Base-by-base conservation (phyloP, 352 stramenopile genomes). In the Pythium aristosporum region DNA sequence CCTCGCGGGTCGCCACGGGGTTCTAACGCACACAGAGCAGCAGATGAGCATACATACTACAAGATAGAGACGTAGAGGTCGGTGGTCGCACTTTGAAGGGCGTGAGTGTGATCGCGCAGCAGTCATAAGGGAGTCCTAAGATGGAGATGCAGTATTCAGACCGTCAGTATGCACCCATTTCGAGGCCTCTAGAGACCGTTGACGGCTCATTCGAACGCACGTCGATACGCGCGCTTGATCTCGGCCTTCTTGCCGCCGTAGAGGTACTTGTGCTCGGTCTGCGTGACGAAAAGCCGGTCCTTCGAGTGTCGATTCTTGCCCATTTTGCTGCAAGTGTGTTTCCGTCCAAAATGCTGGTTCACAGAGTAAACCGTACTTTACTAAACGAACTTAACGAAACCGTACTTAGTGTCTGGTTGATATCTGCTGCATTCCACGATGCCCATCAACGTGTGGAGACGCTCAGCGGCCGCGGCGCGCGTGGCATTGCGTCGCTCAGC, bases 81-180 rank as follows among this genome's bases (percentile, higher is more conserved):
- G 3, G 25, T 20, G 34, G 12, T 44, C 62, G 57, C 67, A 91
- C 90, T 61, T 71, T 86, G 76, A 88, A 97, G 18, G 91, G 90
- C 20, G 75, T 91, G 48, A 99, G 82, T 3, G 90, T 98, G 67
- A 99, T 93, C 23, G 97, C 94, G 72, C 98, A 99, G 81, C 96
- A 99, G 68, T 99, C 94, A 76, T 99, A 99, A 37, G 97, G 96
- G 30, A 99, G 76, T 13, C 89, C 88, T 90, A 67, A 46, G 0
- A 18, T 53, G 34, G 25, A 41, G 42, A 52, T 54, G 11, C 52
- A 36, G 37, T 37, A 49, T 16, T 25, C 7, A 30, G 5, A 48
- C 8, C 21, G 5, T 47, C 12, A n/a, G 42, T 25, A 15, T 42
- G 55, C n/a, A 5, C 13, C n/a, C 32, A 41, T 34, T 63, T 48